phyloP scores from a whole-genome alignment of 2,329 filamentous ascomycete genomes.

The Scytalidium sp. region DNA sequence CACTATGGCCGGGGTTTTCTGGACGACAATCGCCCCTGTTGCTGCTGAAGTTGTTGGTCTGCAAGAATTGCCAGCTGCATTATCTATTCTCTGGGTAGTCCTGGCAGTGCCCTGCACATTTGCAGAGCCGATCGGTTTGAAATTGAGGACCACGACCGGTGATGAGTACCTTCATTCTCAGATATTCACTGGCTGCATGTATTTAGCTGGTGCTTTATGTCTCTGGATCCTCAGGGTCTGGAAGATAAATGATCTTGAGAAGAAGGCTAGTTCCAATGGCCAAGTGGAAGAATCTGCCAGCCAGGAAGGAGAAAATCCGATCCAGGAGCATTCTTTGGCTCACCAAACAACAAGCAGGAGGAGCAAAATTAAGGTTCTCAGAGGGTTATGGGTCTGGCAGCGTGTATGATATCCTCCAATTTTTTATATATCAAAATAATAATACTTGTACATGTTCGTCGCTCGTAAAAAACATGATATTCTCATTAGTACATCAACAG shows the following conservation, averaged over 20 bases:
- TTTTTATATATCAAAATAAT: background rate
- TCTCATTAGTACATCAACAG: background rate
- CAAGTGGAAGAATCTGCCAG: conserved; percentile 11
- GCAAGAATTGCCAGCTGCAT: conserved; percentile 61
- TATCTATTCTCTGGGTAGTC: conserved; percentile 71
- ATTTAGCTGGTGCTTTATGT: conserved; percentile 51
- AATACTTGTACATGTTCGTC: background rate
- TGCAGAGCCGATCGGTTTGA: conserved; percentile 55
- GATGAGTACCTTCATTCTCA: conserved; percentile 55
- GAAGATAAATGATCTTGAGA: conserved; percentile 55
- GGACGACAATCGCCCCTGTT: conserved; percentile 66
- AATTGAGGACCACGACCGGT: conserved; percentile 45
- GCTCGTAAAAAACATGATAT: background rate
- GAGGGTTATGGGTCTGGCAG: conserved; percentile 19
- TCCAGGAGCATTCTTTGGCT: conserved; percentile 5
- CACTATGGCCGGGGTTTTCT: conserved; percentile 67
- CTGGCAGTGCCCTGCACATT: conserved; percentile 70
- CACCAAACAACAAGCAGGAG: conserved; percentile 14
- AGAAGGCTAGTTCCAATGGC: conserved; percentile 11
- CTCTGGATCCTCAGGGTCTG: conserved; percentile 54
- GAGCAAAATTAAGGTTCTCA: conserved; percentile 15
- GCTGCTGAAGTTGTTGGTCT: conserved; percentile 73
- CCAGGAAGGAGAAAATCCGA: conserved; percentile 13
- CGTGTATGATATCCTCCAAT: conserved; percentile 6
- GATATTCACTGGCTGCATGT: conserved; percentile 60